Evolutionary conservation across 805 yeast genomes (phyloP), one percentile per base, ranked within the genome.

Genomic region (Candida argentea): DNA sequence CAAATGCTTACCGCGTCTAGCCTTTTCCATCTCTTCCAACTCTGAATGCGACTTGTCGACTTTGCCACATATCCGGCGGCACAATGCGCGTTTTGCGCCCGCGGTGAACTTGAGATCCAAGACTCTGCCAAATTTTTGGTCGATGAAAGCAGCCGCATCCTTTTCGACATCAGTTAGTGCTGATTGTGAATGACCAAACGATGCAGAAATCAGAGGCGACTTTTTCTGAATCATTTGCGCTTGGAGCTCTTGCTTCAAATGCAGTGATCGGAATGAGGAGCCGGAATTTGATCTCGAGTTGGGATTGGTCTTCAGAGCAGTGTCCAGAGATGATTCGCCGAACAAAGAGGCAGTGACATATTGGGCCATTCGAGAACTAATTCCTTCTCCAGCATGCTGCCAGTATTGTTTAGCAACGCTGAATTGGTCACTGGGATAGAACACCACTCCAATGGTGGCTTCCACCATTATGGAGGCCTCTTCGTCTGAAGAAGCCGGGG

Each of bases 301-400:
- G n/a, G n/a, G n/a, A n/a, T n/a, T n/a, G n/a, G n/a, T n/a, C n/a
- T n/a, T n/a, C n/a, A n/a, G n/a, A 24, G 22, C 14, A 18, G 20
- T 10, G n/a, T n/a, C n/a, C n/a, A n/a, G n/a, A 7, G n/a, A 8
- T 13, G 14, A 5, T 5, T 12, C 24, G 6, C 22, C 28, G 20
- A 38, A 67, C 46, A 80, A 55, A 46, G 75, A 83, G 35, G 72
- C 73, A 34, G 80, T 53, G 26, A 82, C 74, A 44, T 84, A 91
- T 52, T 87, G 95, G 1, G 86, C 96, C 48, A 77, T 58, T 43
- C 97, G 65, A 20, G 95, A 83, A 10, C 95, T 83, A 16, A 91
- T 71, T n/a, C 95, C 95, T 52, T 89, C 96, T 16, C 99, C 99
- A 0, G 94, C 64, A 46, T 87, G 95, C 51, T 89, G 96, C 98